These are phyloP conservation scores for Emmonsia crescens DNA, from an alignment of 2,329 filamentous ascomycete species.

Conservation along the genomic window DNA sequence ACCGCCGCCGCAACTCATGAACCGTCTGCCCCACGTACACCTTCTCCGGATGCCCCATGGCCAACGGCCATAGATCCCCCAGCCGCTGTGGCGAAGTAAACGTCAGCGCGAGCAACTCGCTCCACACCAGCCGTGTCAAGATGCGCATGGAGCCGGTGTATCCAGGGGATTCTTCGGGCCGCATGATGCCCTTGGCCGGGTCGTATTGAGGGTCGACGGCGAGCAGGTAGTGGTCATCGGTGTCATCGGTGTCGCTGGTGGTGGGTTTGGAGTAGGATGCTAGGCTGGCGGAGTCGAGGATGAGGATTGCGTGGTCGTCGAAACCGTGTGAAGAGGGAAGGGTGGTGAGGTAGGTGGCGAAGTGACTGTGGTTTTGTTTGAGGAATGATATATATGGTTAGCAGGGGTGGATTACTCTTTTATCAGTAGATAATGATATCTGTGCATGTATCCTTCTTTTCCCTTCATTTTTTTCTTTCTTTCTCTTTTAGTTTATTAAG, in stretches of 20 bases:
- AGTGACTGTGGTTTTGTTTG: not conserved
- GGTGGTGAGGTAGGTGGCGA: not conserved
- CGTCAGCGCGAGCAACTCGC: conserved; percentile 18
- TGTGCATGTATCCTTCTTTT: not conserved
- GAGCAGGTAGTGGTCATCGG: conserved; percentile 14
- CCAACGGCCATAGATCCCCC: conserved; percentile 20
- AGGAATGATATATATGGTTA: not conserved
- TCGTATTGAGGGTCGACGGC: conserved; percentile 19
- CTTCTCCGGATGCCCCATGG: conserved; percentile 19
- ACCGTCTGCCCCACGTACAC: conserved; percentile 19
- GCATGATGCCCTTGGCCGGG: conserved; percentile 5
- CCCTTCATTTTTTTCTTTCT: not conserved
- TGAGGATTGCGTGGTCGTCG: not conserved
- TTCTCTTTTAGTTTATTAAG: not conserved
- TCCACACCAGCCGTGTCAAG: conserved; percentile 21
- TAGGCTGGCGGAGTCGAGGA: not conserved
- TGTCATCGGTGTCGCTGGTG: conserved; percentile 3
- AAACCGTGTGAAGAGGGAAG: not conserved
- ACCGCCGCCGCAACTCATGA: not conserved
- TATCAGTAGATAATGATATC: not conserved
- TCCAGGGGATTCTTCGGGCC: conserved; percentile 14
- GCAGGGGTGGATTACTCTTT: not conserved
- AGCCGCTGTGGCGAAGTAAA: conserved; percentile 11
- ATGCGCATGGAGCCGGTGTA: conserved; percentile 21
- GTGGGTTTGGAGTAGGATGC: conserved; percentile 4